phyloP scores from a whole-genome alignment of 805 yeast genomes.

The Lipomyces spencermartinsiae region DNA sequence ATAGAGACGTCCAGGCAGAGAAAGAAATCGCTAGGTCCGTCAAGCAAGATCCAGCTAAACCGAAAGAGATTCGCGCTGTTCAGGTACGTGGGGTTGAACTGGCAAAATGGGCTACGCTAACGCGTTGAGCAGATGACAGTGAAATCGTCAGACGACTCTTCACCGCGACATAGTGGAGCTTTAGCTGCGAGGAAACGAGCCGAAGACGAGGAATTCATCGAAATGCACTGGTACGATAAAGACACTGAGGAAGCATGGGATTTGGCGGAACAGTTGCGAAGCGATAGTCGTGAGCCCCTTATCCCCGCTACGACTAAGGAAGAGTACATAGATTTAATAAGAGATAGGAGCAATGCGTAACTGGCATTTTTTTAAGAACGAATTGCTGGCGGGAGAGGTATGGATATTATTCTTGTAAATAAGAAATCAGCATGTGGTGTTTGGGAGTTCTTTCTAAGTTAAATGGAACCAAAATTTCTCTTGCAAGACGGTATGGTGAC shows the following conservation, averaged over 20 bases:
- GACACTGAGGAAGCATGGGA: conserved; percentile 46
- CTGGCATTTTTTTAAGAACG: too few relatives aligned
- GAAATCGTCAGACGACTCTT: conserved; percentile 62
- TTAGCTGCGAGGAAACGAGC: conserved; percentile 65
- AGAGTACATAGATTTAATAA: conserved; percentile 38
- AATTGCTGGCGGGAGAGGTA: too few relatives aligned
- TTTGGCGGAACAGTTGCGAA: conserved; percentile 41
- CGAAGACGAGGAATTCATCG: conserved; percentile 62
- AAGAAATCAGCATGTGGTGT: too few relatives aligned
- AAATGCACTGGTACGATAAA: conserved; percentile 55
- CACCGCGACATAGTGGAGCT: conserved; percentile 73
- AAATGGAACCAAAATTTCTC: too few relatives aligned
- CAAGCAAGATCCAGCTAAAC: conserved; percentile 52
- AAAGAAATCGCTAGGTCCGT: conserved; percentile 50
- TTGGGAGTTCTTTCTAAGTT: background rate
- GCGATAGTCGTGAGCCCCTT: conserved; percentile 33
- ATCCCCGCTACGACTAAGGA: conserved; percentile 35
- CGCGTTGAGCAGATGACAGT: conserved; percentile 59
- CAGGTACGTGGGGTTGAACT: conserved; percentile 47
- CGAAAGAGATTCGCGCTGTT: conserved; percentile 63
- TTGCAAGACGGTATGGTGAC: too few relatives aligned
- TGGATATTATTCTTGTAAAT: background rate
- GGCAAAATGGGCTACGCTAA: background rate
- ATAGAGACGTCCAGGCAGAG: conserved; percentile 57
- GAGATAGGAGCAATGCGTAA: conserved; percentile 6